These are phyloP conservation scores for Neurospora sp. DNA, from an alignment of 495 filamentous ascomycete species.

Conservation along the genomic window DNA sequence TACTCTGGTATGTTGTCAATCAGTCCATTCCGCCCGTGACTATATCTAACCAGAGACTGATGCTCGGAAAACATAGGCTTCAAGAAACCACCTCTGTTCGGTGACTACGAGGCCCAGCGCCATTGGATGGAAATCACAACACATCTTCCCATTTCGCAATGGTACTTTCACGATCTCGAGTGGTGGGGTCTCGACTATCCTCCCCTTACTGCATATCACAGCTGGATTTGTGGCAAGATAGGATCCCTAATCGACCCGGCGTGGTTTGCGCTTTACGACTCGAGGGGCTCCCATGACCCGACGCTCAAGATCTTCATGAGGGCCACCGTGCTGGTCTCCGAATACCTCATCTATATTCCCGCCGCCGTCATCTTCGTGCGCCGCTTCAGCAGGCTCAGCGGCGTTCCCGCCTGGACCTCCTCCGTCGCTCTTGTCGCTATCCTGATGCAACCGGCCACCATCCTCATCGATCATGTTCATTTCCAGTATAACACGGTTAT, in stretches of 20 bases:
- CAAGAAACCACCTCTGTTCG: slow-evolving; percentile 77
- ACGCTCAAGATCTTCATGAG: slow-evolving; percentile 90
- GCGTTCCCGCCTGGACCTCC: slow-evolving; percentile 62
- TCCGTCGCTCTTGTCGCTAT: slow-evolving; percentile 81
- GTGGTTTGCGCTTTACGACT: slow-evolving; percentile 84
- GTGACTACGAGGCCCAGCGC: slow-evolving; percentile 93
- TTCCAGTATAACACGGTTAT: slow-evolving; percentile 99
- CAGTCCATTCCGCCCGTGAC: neutral
- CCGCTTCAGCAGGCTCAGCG: slow-evolving; percentile 58
- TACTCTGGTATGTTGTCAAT: slow-evolving; percentile 65
- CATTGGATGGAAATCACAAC: slow-evolving; percentile 98
- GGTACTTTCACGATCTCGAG: slow-evolving; percentile 93
- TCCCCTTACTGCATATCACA: slow-evolving; percentile 94
- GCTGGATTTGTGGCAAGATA: slow-evolving; percentile 83
- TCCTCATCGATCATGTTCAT: slow-evolving; percentile 94
- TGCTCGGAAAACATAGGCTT: slow-evolving; percentile 43
- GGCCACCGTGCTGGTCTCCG: slow-evolving; percentile 76
- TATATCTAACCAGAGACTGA: neutral
- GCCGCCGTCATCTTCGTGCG: slow-evolving; percentile 76
- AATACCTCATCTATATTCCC: slow-evolving; percentile 82
- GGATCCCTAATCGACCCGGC: slow-evolving; percentile 64
- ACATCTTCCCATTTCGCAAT: slow-evolving; percentile 78
- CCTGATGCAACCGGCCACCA: slow-evolving; percentile 83
- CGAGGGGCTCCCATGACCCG: slow-evolving; percentile 69
- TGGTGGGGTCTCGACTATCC: slow-evolving; percentile 99